Evolutionary conservation across 192 early-diverging fungal genomes (phyloP).

Genomic region (Mortierella claussenii): DNA sequence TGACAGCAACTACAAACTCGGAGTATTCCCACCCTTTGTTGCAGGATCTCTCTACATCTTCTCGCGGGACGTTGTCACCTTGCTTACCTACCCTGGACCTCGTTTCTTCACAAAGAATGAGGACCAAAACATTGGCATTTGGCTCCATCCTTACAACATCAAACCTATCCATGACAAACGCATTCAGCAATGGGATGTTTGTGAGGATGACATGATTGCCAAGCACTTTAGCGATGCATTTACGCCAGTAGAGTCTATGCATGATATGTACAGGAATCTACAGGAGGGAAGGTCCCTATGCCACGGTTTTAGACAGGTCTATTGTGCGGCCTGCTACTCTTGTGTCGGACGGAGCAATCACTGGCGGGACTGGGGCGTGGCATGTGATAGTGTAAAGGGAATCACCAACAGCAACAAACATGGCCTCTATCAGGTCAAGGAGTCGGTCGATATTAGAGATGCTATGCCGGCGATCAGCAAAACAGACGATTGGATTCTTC

Average conservation of each 20-base stretch:
- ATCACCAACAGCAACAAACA: conserved; percentile 56
- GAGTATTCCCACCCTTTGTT: conserved; percentile 68
- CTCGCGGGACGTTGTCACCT: conserved; percentile 63
- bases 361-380: conserved; percentile 66
- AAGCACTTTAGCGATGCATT: conserved; percentile 66
- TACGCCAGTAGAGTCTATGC: conserved; percentile 57
- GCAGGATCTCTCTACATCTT: conserved; percentile 71
- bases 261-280: conserved; percentile 66
- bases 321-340: conserved; percentile 68
- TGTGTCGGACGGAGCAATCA: conserved; percentile 61
- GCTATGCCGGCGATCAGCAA: conserved; percentile 34
- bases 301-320: conserved; percentile 59
- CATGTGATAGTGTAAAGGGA: conserved; percentile 63
- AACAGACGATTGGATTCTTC: conserved; percentile 68
- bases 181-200: conserved; percentile 70
- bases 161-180: conserved; percentile 66
- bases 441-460: conserved; percentile 32
- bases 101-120: conserved; percentile 67
- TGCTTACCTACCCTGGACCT: conserved; percentile 62
- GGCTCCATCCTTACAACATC: conserved; percentile 69
- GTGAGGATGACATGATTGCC: conserved; percentile 72
- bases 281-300: conserved; percentile 54
- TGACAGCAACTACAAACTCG: conserved; percentile 59
- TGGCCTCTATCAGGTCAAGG: conserved; percentile 15
- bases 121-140: conserved; percentile 70